phyloP scores from a whole-genome alignment of 2,329 filamentous ascomycete genomes.

The Emmonsiellopsis sp. region DNA sequence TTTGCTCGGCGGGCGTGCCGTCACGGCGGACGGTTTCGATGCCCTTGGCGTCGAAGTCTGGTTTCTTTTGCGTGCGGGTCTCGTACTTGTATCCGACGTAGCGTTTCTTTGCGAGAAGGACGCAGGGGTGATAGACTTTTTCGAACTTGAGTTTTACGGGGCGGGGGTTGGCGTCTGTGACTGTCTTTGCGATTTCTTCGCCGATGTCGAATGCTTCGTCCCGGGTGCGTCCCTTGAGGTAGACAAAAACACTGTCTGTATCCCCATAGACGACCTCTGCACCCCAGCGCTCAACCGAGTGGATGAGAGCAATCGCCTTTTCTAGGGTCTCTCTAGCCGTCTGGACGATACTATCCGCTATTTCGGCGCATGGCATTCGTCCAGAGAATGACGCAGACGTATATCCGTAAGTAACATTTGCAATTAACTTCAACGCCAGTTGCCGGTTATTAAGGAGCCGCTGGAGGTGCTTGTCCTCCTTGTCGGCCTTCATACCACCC shows the following conservation, averaged over 20 bases:
- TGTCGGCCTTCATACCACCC: slow-evolving; percentile 88
- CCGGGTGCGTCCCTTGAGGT: slow-evolving; percentile 75
- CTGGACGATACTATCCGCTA: slow-evolving; percentile 96
- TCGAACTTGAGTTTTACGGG: slow-evolving; percentile 97
- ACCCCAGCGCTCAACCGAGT: slow-evolving; percentile 76
- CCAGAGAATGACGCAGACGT: slow-evolving; percentile 95
- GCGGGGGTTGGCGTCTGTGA: slow-evolving; percentile 82
- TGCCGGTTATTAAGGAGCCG: slow-evolving; percentile 87
- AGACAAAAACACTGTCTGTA: slow-evolving; percentile 88
- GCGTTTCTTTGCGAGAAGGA: slow-evolving; percentile 90
- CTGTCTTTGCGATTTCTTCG: slow-evolving; percentile 76
- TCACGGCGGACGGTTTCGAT: slow-evolving; percentile 96
- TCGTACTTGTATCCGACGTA: slow-evolving; percentile 99
- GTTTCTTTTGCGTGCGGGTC: slow-evolving; percentile 59
- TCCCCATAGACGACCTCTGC: slow-evolving; percentile 98
- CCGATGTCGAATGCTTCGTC: slow-evolving; percentile 89
- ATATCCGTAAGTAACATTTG: slow-evolving; percentile 98
- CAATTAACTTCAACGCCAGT: slow-evolving; percentile 85
- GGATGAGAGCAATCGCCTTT: slow-evolving; percentile 84
- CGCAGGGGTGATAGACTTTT: slow-evolving; percentile 93
- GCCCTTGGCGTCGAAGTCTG: slow-evolving; percentile 94
- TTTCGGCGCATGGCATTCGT: slow-evolving; percentile 94
- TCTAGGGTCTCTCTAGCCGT: slow-evolving; percentile 91
- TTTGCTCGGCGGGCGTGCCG: slow-evolving; percentile 89
- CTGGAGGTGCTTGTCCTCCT: slow-evolving; percentile 76